These are phyloP conservation scores for Suillus paluster DNA, from an alignment of 768 basidiomycete species.

Conservation along the genomic window DNA sequence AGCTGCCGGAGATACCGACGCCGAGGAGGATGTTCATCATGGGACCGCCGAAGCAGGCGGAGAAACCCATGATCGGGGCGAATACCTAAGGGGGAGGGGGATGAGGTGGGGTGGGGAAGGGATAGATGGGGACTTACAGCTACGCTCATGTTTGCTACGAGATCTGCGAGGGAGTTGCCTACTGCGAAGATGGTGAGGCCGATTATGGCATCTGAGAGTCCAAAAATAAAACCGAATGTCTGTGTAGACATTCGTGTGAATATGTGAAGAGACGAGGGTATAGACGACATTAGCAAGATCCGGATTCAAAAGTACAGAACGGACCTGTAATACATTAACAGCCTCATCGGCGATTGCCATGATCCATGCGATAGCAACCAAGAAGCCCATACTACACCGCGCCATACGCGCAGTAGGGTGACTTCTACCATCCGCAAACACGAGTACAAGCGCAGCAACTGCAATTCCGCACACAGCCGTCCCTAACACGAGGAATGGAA, in stretches of 20 bases:
- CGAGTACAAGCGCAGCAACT: constrained; percentile 56
- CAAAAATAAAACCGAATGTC: constrained; percentile 94
- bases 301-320: constrained; percentile 20
- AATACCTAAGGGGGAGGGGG: constrained; percentile 55
- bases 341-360: constrained; percentile 98
- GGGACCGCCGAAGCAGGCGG: constrained; percentile 92
- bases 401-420: constrained; percentile 62
- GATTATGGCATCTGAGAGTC: constrained; percentile 95
- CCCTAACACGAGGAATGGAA: constrained; percentile 57
- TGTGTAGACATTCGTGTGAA: constrained; percentile 34
- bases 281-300: too few relatives aligned
- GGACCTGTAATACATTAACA: constrained; percentile 85
- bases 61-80: constrained; percentile 93
- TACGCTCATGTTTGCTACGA: constrained; percentile 96
- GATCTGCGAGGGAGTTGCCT: constrained; percentile 94
- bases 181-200: constrained; percentile 96
- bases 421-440: constrained; percentile 63
- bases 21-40: constrained; percentile 93
- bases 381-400: constrained; percentile 90
- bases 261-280: not conserved
- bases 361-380: constrained; percentile 94
- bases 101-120: too few relatives aligned
- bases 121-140: constrained; percentile 57
- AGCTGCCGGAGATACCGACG: constrained; percentile 89
- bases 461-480: constrained; percentile 58